Conservation (phyloP, 192 early-diverging fungal genomes). For the Backusella mclennaniae region DNA sequence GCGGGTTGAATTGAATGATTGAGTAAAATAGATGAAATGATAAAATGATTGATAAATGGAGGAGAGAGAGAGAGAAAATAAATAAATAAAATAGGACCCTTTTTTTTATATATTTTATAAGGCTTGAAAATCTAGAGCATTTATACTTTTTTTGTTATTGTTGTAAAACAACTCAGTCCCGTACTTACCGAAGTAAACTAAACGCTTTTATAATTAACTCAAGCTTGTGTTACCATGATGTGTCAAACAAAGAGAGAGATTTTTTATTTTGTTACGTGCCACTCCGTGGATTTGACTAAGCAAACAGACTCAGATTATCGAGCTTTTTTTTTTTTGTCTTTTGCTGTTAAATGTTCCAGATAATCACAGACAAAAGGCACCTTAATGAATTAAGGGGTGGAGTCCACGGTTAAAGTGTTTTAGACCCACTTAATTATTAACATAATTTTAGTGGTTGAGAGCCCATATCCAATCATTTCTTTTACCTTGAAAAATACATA, state of each 20-base stretch:
- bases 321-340: not conserved
- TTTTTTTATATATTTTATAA: not conserved
- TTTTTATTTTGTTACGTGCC: not conserved
- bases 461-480: not conserved
- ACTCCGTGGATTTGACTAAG: not conserved
- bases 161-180: constrained; percentile 9
- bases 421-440: not conserved
- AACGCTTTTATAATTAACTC: not conserved
- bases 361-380: not conserved
- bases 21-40: not conserved
- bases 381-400: not conserved
- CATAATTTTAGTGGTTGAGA: not conserved
- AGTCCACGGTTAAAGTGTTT: not conserved
- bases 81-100: not conserved
- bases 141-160: not conserved
- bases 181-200: not conserved
- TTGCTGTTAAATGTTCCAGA: not conserved
- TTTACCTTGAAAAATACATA: not conserved
- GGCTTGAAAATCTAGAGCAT: not conserved
- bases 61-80: not conserved
- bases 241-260: not conserved
- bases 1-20: not conserved
- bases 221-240: not conserved
- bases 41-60: not conserved
- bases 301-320: not conserved